Base-by-base conservation (phyloP, 2,329 filamentous ascomycete species). In the Parastagonospora avenae region DNA sequence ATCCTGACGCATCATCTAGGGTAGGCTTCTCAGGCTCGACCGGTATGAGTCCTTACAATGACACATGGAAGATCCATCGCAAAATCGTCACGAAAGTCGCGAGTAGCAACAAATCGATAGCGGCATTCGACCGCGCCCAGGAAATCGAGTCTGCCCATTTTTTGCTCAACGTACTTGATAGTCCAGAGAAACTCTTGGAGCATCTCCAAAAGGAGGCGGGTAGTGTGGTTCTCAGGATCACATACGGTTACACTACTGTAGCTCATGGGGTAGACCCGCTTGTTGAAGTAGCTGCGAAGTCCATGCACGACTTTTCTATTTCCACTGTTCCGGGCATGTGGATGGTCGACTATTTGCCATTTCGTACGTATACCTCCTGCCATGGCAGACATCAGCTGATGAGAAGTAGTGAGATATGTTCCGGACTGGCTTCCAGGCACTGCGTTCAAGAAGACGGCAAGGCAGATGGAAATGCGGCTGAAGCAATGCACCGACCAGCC, bases 371-470 rank as follows among this genome's bases (percentile, higher is more conserved):
- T 14, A 7, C 24, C 2, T 10, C n/a, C 16, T 2, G 4, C 3
- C 2, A 15, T 9, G 11, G 4, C 4, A 42, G 30, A 32, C 19
- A 2, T 35, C 39, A 16, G 35, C 47, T 45, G 6, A 28, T 19
- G 19, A n/a, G 16, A 11, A 6, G 28, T 24, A 54, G 63, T 78
- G 32, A 66, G 62, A 61, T 67, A 77, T 46, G 35, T 80, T 0
- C 79, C 80, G 0, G 66, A 76, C 2, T 79, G 78, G 75, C 58
- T 77, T 15, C 79, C 78, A 1, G 79, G 79, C 0, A 70, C 76
- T 14, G 62, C 61, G n/a, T 62, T 52, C 32, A 54, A 55, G 19
- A 36, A 24, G 8, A 58, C 52, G 1, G 55, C 60, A 2, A 48
- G 44, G 12, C 59, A 55, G 2, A 58, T 77, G 16, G 59, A 57